phyloP scores from a whole-genome alignment of 2,329 filamentous ascomycete genomes.

The Aspergillus sp. region DNA sequence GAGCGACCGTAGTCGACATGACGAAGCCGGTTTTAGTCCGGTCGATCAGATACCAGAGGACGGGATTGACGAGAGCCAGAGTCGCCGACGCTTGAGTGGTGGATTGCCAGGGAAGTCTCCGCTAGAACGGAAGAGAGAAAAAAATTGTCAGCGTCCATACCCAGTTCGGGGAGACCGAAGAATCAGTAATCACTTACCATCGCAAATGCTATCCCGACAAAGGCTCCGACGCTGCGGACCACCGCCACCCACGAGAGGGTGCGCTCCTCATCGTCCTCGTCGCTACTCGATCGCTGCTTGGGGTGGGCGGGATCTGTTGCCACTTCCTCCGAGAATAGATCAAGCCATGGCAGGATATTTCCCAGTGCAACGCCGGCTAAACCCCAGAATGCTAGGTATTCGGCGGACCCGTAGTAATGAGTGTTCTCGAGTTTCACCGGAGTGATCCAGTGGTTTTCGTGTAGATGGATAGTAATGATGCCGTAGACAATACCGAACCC shows the following conservation, averaged over 20 bases:
- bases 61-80: conserved; percentile 85
- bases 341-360: conserved; percentile 78
- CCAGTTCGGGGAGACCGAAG: neutral
- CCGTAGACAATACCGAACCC: conserved; percentile 80
- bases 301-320: conserved; percentile 37
- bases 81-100: conserved; percentile 90
- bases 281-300: conserved; percentile 27
- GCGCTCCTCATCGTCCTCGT: conserved; percentile 29
- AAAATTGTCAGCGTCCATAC: conserved; percentile 17
- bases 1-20: conserved; percentile 70
- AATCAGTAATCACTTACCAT: conserved; percentile 63
- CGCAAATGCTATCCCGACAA: conserved; percentile 72
- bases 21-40: conserved; percentile 82
- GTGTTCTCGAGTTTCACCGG: conserved; percentile 61
- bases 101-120: conserved; percentile 88
- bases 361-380: conserved; percentile 74
- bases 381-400: conserved; percentile 80
- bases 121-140: conserved; percentile 49
- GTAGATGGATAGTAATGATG: conserved; percentile 74
- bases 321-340: conserved; percentile 67
- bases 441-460: conserved; percentile 64
- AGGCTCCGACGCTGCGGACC: conserved; percentile 67
- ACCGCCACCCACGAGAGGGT: conserved; percentile 66
- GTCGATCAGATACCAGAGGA: conserved; percentile 95
- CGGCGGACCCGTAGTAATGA: conserved; percentile 55